A percentile compares a stretch with the other conserved stretches of the same genome.
phyloP scores from a whole-genome alignment of 2,329 filamentous ascomycete genomes.

The Arachnopeziza araneosa region DNA sequence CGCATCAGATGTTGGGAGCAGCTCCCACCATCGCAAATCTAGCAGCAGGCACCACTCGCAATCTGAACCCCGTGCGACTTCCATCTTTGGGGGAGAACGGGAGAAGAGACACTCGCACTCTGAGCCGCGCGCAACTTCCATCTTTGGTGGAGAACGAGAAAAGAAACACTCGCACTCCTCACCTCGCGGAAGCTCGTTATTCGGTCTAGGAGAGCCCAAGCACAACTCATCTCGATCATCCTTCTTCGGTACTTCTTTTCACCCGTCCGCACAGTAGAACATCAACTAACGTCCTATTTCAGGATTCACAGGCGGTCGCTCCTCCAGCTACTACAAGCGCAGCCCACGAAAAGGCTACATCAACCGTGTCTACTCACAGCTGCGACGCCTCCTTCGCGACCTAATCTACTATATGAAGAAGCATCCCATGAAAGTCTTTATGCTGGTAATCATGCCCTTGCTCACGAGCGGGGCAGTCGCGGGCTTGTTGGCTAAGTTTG shows the following conservation, averaged over 20 bases:
- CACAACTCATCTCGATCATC: constrained; percentile 39
- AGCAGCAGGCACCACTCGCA: constrained; percentile 17
- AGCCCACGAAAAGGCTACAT: constrained; percentile 78
- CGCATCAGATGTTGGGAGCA: constrained; percentile 28
- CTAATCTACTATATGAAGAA: constrained; percentile 75
- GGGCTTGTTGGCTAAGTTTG: constrained; percentile 72
- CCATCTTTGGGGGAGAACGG: constrained; percentile 11
- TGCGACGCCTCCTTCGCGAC: constrained; percentile 74
- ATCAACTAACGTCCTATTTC: neutral
- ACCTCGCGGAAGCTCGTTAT: constrained; percentile 12
- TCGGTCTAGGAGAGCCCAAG: constrained; percentile 24
- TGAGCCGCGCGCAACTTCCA: constrained; percentile 9
- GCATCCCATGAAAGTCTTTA: constrained; percentile 82
- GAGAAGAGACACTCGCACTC: constrained; percentile 7
- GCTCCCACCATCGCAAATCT: constrained; percentile 19
- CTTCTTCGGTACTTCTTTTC: constrained; percentile 28
- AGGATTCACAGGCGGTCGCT: constrained; percentile 19
- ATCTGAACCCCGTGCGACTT: constrained; percentile 7
- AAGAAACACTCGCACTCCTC: constrained; percentile 6
- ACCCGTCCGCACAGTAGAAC: neutral
- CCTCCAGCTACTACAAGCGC: constrained; percentile 66
- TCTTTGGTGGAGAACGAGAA: constrained; percentile 13
- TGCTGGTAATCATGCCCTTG: constrained; percentile 81
- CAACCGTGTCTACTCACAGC: constrained; percentile 63
- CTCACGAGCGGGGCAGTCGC: constrained; percentile 77